Conservation (phyloP, 192 early-diverging fungal genomes). For the Coemansia sp. region DNA sequence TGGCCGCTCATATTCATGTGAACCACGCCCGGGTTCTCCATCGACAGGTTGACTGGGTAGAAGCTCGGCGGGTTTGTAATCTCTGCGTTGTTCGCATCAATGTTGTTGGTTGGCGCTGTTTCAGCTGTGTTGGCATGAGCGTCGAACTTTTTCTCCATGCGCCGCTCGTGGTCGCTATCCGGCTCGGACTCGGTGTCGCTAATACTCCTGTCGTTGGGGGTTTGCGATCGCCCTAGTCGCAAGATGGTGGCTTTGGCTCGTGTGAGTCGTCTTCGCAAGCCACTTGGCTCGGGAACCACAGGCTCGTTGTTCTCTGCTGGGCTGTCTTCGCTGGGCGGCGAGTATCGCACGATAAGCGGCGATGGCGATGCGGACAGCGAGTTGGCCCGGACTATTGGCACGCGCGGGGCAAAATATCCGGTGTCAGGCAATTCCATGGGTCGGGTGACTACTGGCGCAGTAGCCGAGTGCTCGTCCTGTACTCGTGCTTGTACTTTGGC, state of each 20-base stretch:
- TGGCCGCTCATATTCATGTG: slow-evolving; percentile 53
- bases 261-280: slow-evolving; percentile 40
- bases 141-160: slow-evolving; percentile 45
- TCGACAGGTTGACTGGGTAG: slow-evolving; percentile 43
- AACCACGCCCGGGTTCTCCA: slow-evolving; percentile 48
- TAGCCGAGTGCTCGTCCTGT: slow-evolving; percentile 19
- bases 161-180: slow-evolving; percentile 24
- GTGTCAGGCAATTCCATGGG: slow-evolving; percentile 29
- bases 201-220: slow-evolving; percentile 4
- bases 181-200: slow-evolving; percentile 29
- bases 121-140: slow-evolving; percentile 28
- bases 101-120: slow-evolving; percentile 33
- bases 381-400: neutral
- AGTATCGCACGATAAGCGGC: neutral
- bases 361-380: neutral
- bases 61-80: slow-evolving; percentile 36
- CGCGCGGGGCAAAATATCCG: slow-evolving; percentile 49
- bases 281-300: slow-evolving; percentile 8
- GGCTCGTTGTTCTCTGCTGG: neutral
- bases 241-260: slow-evolving; percentile 22
- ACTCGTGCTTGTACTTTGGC: slow-evolving; percentile 2
- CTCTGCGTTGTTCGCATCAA: slow-evolving; percentile 47
- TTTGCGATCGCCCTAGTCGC: slow-evolving; percentile 28
- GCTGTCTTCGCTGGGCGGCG: neutral
- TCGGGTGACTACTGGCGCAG: slow-evolving; percentile 22